Evolutionary conservation across 2,329 filamentous ascomycete species (phyloP).

Genomic region (Verticillium isaacii): DNA sequence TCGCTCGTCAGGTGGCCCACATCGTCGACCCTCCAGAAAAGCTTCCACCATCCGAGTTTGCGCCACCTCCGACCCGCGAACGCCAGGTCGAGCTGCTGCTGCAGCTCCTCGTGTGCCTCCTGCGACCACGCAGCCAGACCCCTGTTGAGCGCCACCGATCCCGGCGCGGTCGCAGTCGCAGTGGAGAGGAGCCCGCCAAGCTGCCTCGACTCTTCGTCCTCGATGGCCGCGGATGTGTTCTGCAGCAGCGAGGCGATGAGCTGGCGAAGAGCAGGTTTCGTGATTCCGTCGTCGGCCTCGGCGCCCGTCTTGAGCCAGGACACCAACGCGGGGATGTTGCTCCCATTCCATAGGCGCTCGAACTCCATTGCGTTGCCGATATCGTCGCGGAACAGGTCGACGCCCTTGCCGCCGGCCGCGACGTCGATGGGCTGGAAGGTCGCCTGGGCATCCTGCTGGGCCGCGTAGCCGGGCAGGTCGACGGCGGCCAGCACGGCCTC

Average conservation of each 20-base stretch:
- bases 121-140: slow-evolving; percentile 71
- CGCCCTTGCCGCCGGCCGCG: slow-evolving; percentile 53
- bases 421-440: slow-evolving; percentile 60
- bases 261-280: slow-evolving; percentile 62
- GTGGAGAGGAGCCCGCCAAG: slow-evolving; percentile 25
- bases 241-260: slow-evolving; percentile 65
- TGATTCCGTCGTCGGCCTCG: slow-evolving; percentile 32
- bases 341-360: slow-evolving; percentile 69
- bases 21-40: slow-evolving; percentile 93
- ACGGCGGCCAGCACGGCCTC: slow-evolving; percentile 51
- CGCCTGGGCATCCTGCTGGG: slow-evolving; percentile 26
- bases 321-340: slow-evolving; percentile 60
- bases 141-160: slow-evolving; percentile 45
- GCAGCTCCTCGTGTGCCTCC: slow-evolving; percentile 75
- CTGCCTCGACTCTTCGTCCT: slow-evolving; percentile 39
- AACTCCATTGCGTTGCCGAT: slow-evolving; percentile 67
- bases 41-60: slow-evolving; percentile 85
- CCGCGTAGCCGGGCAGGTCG: slow-evolving; percentile 45
- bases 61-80: slow-evolving; percentile 75
- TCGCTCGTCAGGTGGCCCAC: slow-evolving; percentile 78
- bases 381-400: slow-evolving; percentile 64
- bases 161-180: slow-evolving; percentile 22
- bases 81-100: slow-evolving; percentile 71
- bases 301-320: slow-evolving; percentile 59
- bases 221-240: slow-evolving; percentile 45